phyloP scores from a whole-genome alignment of 768 basidiomycete genomes.

The Nevesoporus exiguus region DNA sequence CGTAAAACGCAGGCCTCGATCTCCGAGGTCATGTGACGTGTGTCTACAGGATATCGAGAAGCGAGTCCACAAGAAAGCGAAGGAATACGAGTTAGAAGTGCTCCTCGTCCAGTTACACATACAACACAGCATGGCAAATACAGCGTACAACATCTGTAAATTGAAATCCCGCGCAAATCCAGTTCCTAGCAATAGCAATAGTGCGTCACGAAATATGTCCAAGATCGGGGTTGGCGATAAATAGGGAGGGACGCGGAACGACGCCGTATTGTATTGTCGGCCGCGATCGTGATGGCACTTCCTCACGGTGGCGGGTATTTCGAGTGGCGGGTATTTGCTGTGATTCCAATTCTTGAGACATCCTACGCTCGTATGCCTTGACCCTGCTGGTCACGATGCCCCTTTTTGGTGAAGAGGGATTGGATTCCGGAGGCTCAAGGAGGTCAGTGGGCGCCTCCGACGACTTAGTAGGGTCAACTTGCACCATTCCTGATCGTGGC shows the following conservation, averaged over 20 bases:
- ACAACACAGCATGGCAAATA: slow-evolving; percentile 10
- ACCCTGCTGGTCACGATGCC: slow-evolving; percentile 48
- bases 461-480: neutral
- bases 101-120: neutral
- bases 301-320: slow-evolving; percentile 44
- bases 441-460: slow-evolving; percentile 3
- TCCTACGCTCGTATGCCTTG: slow-evolving; percentile 53
- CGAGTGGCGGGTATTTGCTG: slow-evolving; percentile 28
- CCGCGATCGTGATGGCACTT: slow-evolving; percentile 38
- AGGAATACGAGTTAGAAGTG: neutral
- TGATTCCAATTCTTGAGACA: slow-evolving; percentile 54
- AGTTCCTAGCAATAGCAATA: neutral
- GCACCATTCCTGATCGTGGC: slow-evolving; percentile 13
- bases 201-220: slow-evolving; percentile 13
- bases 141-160: neutral
- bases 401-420: neutral
- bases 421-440: neutral
- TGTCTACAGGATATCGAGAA: slow-evolving; percentile 10
- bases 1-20: neutral
- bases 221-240: slow-evolving; percentile 63
- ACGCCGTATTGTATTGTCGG: slow-evolving; percentile 59
- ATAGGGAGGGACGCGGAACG: slow-evolving; percentile 59
- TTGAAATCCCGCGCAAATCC: slow-evolving; percentile 2
- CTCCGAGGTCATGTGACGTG: neutral
- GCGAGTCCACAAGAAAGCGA: neutral